Percentiles rank a stretch among this genome's conserved stretches.
phyloP scores from a whole-genome alignment of 2,329 filamentous ascomycete genomes.

The Aspergillus chevalieri region DNA sequence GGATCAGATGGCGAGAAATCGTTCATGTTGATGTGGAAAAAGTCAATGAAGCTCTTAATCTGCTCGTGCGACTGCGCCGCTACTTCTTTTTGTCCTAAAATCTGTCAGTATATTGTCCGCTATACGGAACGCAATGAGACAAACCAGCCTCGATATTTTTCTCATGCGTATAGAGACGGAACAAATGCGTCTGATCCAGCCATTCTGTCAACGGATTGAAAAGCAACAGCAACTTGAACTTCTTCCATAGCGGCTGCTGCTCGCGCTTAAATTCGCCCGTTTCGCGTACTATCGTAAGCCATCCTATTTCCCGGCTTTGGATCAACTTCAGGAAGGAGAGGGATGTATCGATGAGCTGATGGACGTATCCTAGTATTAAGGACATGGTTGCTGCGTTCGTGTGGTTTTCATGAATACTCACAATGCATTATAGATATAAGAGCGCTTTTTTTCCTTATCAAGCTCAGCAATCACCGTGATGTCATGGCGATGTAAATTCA shows the following conservation, averaged over 20 bases:
- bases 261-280: constrained; percentile 33
- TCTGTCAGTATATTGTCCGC: not conserved
- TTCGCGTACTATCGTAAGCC: constrained; percentile 27
- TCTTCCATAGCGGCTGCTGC: constrained; percentile 36
- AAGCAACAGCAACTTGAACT: constrained; percentile 36
- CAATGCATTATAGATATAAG: not conserved
- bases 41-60: constrained; percentile 27
- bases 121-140: not conserved
- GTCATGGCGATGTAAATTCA: not conserved
- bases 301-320: constrained; percentile 26
- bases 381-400: not conserved
- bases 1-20: constrained; percentile 33
- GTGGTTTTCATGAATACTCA: not conserved
- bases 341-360: not conserved
- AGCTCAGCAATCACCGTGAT: not conserved
- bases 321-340: constrained; percentile 3
- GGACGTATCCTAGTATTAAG: constrained; percentile 2
- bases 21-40: constrained; percentile 8
- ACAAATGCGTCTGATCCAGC: constrained; percentile 33
- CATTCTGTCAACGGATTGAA: constrained; percentile 39
- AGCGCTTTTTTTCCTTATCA: not conserved
- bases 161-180: constrained; percentile 35
- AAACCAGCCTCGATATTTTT: constrained; percentile 27
- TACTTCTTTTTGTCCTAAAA: constrained; percentile 16
- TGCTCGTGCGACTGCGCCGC: constrained; percentile 24